Base-by-base conservation (phyloP, 768 basidiomycete genomes). In the Cystofilobasidium bisporidii region DNA sequence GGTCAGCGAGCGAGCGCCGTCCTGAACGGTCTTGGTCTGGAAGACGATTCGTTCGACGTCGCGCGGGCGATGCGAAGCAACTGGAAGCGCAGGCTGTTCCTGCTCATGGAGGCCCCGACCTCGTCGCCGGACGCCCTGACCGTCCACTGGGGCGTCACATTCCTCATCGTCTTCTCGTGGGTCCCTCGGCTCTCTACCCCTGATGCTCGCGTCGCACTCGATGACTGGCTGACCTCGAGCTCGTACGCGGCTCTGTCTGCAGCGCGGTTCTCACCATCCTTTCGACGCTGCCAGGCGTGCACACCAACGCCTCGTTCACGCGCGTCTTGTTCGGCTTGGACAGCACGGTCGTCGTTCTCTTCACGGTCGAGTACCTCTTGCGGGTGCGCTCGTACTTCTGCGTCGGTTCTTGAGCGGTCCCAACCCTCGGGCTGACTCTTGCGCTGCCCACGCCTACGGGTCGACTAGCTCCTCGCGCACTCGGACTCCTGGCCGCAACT, bases 271-370 rank as follows among this genome's bases (percentile, higher is more conserved):
- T 78, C 4, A 78, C 77, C 0, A 73, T 73, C 14, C 58, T 78
- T 14, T 78, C 77, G 1, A 78, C 77, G 1, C 66, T 78, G 26
- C 77, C 77, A 2, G 74, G 76, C 3, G 77, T 76, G 41, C 77
- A 78, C 56, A 76, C 74, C 5, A 70, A 77, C 59, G 74, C 73
- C 10, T 83, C 86, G 3, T 82, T 85, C 3, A 83, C 82, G 18
- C 80, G 84, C 43, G 79, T 87, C 10, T 90, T 91, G 84, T 94
- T 94, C 70, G 91, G 91, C 0, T 74, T 91, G 26, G 91, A 93
- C 78, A 91, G 90, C 22, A 85, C 82, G 61, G 77, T 93, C 14
- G 91, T 93, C 30, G 84, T 86, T 58, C 75, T 92, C 3, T 94
- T 93, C 76, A 92, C 91, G 0, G 80, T 90, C 66, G 91, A 96